phyloP scores from a whole-genome alignment of 129 eudicot genomes.

The Silybum marianum region DNA sequence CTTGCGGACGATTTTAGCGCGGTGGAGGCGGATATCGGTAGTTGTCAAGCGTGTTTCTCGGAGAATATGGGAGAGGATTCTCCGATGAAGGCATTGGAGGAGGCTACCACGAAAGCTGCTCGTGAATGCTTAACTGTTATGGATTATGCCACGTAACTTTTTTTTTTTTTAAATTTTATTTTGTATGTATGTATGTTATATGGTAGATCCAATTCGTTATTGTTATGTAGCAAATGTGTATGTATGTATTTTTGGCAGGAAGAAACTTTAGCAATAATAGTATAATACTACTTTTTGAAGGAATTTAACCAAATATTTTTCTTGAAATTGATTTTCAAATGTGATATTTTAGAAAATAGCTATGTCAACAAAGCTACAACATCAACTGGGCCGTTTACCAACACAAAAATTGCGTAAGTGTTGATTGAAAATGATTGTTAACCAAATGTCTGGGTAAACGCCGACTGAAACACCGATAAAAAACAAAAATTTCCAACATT shows the following conservation, averaged over 20 bases:
- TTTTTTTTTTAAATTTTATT: background rate
- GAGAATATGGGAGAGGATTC: slow-evolving; percentile 42
- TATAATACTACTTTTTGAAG: background rate
- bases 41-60: slow-evolving; percentile 31
- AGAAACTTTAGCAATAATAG: slow-evolving; percentile 14
- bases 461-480: too few species aligned
- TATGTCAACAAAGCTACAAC: too few species aligned
- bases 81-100: slow-evolving; percentile 35
- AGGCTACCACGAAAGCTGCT: slow-evolving; percentile 36
- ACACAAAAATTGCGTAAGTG: too few species aligned
- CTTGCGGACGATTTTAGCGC: slow-evolving; percentile 38
- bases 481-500: too few species aligned
- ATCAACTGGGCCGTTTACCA: too few species aligned
- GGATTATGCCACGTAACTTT: slow-evolving; percentile 36
- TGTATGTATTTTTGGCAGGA: slow-evolving; percentile 22
- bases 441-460: too few species aligned
- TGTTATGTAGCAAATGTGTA: slow-evolving; percentile 21
- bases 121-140: slow-evolving; percentile 41
- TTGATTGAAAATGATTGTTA: too few species aligned
- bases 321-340: too few species aligned
- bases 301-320: too few species aligned
- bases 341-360: too few species aligned
- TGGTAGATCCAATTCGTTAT: background rate
- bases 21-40: slow-evolving; percentile 28
- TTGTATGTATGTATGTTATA: background rate